Base-by-base conservation (phyloP, 176 grass and related monocot genomes). In the Zea mays region DNA sequence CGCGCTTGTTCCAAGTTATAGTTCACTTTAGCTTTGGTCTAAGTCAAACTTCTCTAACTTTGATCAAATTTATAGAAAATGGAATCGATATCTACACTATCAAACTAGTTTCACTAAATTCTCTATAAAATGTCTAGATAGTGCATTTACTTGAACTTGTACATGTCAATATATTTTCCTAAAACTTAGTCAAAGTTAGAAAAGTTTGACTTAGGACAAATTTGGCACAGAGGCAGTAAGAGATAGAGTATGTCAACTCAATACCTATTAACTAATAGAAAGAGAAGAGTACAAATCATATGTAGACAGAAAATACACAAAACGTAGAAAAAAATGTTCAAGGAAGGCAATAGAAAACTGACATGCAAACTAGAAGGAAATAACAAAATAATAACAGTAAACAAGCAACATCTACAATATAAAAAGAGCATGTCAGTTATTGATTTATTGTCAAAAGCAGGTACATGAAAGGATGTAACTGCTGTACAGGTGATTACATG, bases 351-450 rank as follows among this genome's bases (percentile, higher is more conserved):
- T 6, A 35, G 12, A 49, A 37, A 77, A 49, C 5, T 49, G 42
- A 8, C 59, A 63, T 64, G 44, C 21, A 64, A 63, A 49, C 60
- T 45, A 65, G 75, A 77, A 20, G 62, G 16, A 34, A 52, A 65
- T 12, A 14, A 16, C 33, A 20, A 51, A 20, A 62, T 48, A 10
- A 44, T 9, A 48, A 76, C 21, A 63, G 13, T 5, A 48, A 43
- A 12, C 33, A 65, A 10, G 61, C 17, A 56, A n/a, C 17, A 20
- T 56, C 54, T 20, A n/a, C 16, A 54, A 54, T 54, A 55, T 55
- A 56, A 56, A 56, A 55, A 56, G 7, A 56, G 17, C 27, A 35
- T 37, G 27, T 38, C 74, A 21, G 10, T 64, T 50, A 77, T 50
- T 11, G 27, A 14, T 19, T 36, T 13, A 64, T 77, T 11, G 43